Evolutionary conservation across 2,329 filamentous ascomycete genomes (phyloP).

Genomic region (Ophiostoma sp.): DNA sequence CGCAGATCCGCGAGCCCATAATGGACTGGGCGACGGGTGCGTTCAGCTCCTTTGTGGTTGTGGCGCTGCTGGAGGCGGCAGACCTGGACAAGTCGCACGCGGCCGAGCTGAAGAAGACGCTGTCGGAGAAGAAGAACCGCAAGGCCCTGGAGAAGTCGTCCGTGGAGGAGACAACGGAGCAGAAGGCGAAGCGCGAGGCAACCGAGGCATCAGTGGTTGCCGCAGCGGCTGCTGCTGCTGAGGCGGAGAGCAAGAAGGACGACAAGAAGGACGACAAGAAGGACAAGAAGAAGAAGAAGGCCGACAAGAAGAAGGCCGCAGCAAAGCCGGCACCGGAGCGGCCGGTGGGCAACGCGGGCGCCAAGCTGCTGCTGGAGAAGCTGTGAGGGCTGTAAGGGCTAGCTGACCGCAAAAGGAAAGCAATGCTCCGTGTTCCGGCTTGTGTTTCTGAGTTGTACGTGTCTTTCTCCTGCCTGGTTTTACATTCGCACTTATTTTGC

Average conservation of each 20-base stretch:
- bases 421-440: too few relatives aligned
- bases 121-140: conserved; percentile 71
- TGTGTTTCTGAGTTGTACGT: background rate
- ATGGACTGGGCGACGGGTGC: conserved; percentile 75
- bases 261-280: conserved; percentile 36
- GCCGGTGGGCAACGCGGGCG: conserved; percentile 55
- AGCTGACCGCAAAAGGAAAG: too few relatives aligned
- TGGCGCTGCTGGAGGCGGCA: conserved; percentile 70
- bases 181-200: conserved; percentile 40
- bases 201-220: conserved; percentile 37
- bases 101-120: conserved; percentile 59
- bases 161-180: conserved; percentile 50
- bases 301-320: conserved; percentile 13
- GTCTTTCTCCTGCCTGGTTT: background rate
- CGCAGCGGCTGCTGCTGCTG: conserved; percentile 42
- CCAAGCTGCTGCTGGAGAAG: conserved; percentile 56
- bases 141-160: conserved; percentile 64
- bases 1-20: conserved; percentile 67
- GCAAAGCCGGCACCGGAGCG: conserved; percentile 32
- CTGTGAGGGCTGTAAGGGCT: conserved; percentile 30
- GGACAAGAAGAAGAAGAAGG: conserved; percentile 18
- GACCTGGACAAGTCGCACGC: conserved; percentile 64
- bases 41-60: conserved; percentile 76
- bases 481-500: background rate
- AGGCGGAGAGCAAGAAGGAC: conserved; percentile 42